Evolutionary conservation across 371 early-diverging fungal species (phyloP), one percentile per base, ranked within the genome.

Genomic region (Zychaea mexicana): DNA sequence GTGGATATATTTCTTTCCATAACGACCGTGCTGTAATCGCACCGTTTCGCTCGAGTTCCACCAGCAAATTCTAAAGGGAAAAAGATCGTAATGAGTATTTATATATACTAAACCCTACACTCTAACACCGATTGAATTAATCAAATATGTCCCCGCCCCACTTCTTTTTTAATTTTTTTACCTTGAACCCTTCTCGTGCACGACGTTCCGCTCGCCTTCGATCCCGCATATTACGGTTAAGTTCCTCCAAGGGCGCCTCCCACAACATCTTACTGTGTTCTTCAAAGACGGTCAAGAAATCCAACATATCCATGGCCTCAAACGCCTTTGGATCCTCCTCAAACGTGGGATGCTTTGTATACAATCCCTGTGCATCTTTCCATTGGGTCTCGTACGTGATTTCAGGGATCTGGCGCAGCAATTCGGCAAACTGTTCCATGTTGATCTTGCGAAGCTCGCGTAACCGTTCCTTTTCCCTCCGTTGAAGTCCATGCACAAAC

Each of bases 1-100:
- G 33, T 1, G 93, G 92, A 66, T 90, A 92, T 9, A 96, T 77
- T 36, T 95, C 92, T 74, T 88, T 89, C 98, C 98, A 98, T 46
- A 85, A 77, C 4, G 90, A 83, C 24, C 81, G 80, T 12, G 91
- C 88, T 67, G 88, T 88, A 46, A 95, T 81, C 28, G 79, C 64
- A 3, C 83, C 85, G 19, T 77, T 69, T 12, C 64, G 61, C 10
- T 68, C 68, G 26, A 92, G 63, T 58, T 92, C 91, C 0, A 73
- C 63, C 45, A 96, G 66, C n/a, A 42, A 42, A 22, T 22, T 49
- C 49, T 24, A 49, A 26, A 95, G 77, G 3, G 72, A 79, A 70
- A 86, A 69, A 52, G n/a, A n/a, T n/a, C n/a, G 71, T 24, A 31
- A 17, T 52, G 13, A 12, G 15, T 1, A 46, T 30, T 30, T 59